Evolutionary conservation across 306 rosid species (phyloP).

Genomic region (Acacia acuminata): DNA sequence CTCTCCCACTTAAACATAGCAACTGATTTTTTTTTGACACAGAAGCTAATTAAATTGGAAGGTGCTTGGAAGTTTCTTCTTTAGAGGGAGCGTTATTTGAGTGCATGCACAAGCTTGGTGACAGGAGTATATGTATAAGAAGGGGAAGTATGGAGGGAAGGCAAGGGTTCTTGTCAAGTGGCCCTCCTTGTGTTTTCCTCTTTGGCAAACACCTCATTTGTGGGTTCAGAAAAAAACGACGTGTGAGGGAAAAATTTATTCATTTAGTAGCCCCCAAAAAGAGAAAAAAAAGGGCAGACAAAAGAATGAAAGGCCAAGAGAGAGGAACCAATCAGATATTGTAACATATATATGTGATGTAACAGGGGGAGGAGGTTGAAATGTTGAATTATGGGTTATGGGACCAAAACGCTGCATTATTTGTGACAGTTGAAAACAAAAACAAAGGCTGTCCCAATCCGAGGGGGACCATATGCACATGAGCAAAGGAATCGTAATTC

Average conservation of each 20-base stretch:
- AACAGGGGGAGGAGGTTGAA: not conserved
- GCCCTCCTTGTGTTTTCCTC: not conserved
- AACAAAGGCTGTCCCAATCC: not conserved
- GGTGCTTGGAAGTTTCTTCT: not conserved
- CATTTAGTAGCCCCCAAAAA: not conserved
- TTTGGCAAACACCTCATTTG: not conserved
- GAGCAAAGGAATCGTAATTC: not conserved
- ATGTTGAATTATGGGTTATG: not conserved
- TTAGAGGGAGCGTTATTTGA: not conserved
- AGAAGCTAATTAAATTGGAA: not conserved
- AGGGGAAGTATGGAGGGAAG: not conserved
- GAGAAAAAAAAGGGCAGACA: not conserved
- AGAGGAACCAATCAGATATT: not conserved
- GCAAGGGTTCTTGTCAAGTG: not conserved
- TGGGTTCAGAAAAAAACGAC: not conserved
- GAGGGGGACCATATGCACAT: not conserved
- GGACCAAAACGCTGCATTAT: not conserved
- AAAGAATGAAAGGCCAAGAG: not conserved
- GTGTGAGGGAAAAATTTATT: not conserved
- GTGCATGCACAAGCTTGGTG: not conserved
- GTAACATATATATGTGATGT: not conserved
- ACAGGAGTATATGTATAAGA: not conserved
- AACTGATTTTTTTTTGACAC: not conserved
- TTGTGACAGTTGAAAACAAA: not conserved
- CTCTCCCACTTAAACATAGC: not conserved